Percentiles rank a stretch among this genome's conserved stretches.
phyloP scores from a whole-genome alignment of 306 rosid genomes.

The Astragalus glycyphyllos region DNA sequence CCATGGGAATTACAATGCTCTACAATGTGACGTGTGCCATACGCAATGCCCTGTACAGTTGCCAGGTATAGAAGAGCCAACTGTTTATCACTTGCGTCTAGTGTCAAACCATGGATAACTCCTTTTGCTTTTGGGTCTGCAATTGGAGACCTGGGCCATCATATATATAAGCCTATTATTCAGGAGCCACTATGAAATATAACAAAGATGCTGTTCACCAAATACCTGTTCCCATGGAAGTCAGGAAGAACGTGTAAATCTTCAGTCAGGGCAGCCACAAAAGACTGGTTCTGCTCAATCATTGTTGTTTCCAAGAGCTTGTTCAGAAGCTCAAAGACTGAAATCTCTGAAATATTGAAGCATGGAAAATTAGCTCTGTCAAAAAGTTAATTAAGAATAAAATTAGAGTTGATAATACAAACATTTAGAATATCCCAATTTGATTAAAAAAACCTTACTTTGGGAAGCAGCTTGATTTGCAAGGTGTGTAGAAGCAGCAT shows the following conservation, averaged over 20 bases:
- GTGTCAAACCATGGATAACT: slow-evolving; percentile 83
- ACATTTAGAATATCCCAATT: slow-evolving; percentile 29
- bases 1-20: slow-evolving; percentile 95
- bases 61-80: slow-evolving; percentile 89
- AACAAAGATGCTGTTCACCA: slow-evolving; percentile 36
- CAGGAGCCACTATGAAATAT: slow-evolving; percentile 32
- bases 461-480: slow-evolving; percentile 88
- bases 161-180: slow-evolving; percentile 43
- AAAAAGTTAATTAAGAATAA: slow-evolving; percentile 10
- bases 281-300: slow-evolving; percentile 66
- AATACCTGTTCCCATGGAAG: slow-evolving; percentile 96
- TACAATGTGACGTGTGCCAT: slow-evolving; percentile 96
- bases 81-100: slow-evolving; percentile 83
- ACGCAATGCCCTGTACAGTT: slow-evolving; percentile 89
- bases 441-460: slow-evolving; percentile 50
- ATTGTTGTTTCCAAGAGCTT: slow-evolving; percentile 68
- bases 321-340: slow-evolving; percentile 86
- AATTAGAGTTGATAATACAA: background rate
- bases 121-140: slow-evolving; percentile 97
- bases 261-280: slow-evolving; percentile 83
- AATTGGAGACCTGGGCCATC: slow-evolving; percentile 82
- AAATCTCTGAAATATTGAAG: slow-evolving; percentile 57
- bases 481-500: slow-evolving; percentile 73
- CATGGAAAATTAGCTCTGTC: slow-evolving; percentile 28
- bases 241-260: slow-evolving; percentile 92